Evolutionary conservation across 2,329 filamentous ascomycete genomes (phyloP).

Genomic region (Pseudogymnoascus sp.): DNA sequence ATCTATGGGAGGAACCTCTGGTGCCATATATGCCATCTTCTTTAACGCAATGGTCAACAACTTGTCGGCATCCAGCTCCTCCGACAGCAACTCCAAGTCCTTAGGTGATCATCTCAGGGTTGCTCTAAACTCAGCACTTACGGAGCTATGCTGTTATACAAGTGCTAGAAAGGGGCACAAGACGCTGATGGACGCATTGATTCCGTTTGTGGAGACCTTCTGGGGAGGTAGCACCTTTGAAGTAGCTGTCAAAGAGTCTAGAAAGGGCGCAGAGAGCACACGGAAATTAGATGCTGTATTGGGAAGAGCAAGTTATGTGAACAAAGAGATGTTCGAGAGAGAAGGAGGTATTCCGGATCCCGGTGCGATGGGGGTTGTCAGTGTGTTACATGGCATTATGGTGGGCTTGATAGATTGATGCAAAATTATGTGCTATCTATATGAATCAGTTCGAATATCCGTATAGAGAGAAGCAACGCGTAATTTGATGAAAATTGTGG

Average conservation of each 20-base stretch:
- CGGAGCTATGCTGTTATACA: neutral
- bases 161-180: neutral
- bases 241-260: neutral
- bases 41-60: neutral
- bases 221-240: neutral
- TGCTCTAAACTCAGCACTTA: neutral
- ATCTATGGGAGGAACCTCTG: conserved; percentile 6
- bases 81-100: neutral
- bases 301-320: conserved; percentile 38
- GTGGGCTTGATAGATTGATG: neutral
- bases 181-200: conserved; percentile 8
- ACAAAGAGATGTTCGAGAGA: neutral
- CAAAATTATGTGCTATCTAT: too few relatives aligned
- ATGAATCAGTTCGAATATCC: too few relatives aligned
- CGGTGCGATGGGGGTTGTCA: neutral
- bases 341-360: neutral
- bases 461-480: too few relatives aligned
- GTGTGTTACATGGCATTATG: neutral
- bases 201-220: neutral
- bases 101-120: neutral
- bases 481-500: too few relatives aligned
- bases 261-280: conserved; percentile 38
- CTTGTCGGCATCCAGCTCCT: neutral
- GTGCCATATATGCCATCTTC: conserved; percentile 8
- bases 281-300: conserved; percentile 60